Evolutionary conservation across 139 green algal species (phyloP), one percentile per base, ranked within the genome.

Genomic region (Yamagishiella unicocca): DNA sequence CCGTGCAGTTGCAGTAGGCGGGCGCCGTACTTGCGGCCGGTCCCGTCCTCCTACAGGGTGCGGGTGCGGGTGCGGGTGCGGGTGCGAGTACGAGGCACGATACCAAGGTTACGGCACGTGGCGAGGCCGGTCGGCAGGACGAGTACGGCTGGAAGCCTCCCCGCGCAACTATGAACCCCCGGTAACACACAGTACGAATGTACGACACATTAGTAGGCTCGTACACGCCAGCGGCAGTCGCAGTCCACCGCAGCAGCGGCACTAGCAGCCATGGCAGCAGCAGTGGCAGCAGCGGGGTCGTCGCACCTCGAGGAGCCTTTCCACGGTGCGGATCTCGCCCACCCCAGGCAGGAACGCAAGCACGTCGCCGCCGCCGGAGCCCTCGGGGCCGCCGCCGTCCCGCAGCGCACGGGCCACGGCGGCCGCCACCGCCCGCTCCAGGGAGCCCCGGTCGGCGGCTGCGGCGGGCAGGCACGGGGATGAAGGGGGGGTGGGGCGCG

Each of bases 301-400:
- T 0, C 64, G 2, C 67, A 88, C 85, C 82, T 58, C 19, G 38
- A 90, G 43, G 43, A 92, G 55, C 67, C 79, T 66, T 85, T 89
- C 54, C 40, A 90, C 84, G 2, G 67, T 21, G 9, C 82, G 62
- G 54, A 96, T 96, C 87, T 96, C 92, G 1, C 66, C 87, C 66
- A 94, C 90, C 0, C 94, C 94, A 10, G 94, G 92, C 61, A 96
- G 82, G 82, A 96, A 96, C 46, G 71, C 84, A 40, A 94, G 78
- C 62, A 93, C 77, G 72, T 94, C 90, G 2, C 89, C 80, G 31
- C 62, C n/a, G 35, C 66, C 25, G 17, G 1, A 7, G 40, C 43
- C n/a, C 2, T 58, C 40, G 7, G 14, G 17, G 3, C 55, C 67
- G 54, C 14, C 83, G 1, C 68, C 29, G 42, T 40, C 75, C 14